phyloP scores from a whole-genome alignment of 208 protist species.

The Wallacemonas sp. region DNA sequence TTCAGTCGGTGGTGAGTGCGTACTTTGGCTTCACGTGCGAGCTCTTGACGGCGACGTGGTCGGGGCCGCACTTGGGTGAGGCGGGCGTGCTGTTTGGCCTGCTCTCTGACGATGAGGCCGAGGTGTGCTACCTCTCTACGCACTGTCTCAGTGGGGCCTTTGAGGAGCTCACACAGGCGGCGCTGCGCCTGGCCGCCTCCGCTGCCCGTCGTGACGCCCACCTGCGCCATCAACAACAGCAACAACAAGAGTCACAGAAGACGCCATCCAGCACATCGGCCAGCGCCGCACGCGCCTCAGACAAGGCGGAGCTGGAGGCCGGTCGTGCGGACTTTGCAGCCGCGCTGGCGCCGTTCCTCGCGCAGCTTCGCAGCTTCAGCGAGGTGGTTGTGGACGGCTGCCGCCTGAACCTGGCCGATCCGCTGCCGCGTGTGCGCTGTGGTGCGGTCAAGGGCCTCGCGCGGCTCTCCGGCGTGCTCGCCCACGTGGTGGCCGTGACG shows the following conservation, averaged over 20 bases:
- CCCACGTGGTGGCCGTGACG: conserved; percentile 31
- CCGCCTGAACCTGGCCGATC: conserved; percentile 38
- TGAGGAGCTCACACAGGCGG: conserved; percentile 8
- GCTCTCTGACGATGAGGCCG: conserved; percentile 46
- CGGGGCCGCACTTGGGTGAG: neutral
- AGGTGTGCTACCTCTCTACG: conserved; percentile 44
- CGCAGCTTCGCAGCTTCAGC: conserved; percentile 26
- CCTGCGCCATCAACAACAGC: neutral
- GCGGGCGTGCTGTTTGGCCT: conserved; percentile 12
- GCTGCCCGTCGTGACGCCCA: neutral
- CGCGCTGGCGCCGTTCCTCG: conserved; percentile 16
- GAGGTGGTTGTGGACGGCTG: conserved; percentile 42
- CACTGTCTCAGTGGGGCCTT: conserved; percentile 11
- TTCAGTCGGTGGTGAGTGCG: conserved; percentile 16
- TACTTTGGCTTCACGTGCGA: conserved; percentile 22
- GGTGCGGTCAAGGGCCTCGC: conserved; percentile 53
- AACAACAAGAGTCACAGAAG: neutral
- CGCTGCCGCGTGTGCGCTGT: conserved; percentile 53
- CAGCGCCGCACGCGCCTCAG: neutral
- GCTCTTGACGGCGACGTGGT: conserved; percentile 37
- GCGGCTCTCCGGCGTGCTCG: conserved; percentile 51
- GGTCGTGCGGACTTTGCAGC: neutral
- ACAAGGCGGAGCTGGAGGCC: neutral
- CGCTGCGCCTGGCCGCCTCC: neutral
- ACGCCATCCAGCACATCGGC: too few relatives aligned